phyloP scores from a whole-genome alignment of 495 filamentous ascomycete genomes.

The Lentithecium fluviatile region DNA sequence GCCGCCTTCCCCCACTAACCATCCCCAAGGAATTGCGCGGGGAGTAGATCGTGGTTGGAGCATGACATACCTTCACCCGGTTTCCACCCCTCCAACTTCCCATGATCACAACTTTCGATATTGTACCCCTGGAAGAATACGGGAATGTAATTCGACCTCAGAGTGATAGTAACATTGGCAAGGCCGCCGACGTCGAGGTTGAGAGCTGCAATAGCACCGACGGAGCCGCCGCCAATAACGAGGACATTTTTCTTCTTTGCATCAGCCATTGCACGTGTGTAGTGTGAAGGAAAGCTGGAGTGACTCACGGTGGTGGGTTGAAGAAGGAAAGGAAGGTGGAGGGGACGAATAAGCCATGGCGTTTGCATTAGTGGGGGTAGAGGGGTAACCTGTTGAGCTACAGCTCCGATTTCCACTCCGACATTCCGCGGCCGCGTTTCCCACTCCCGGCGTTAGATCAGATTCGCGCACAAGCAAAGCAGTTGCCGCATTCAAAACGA shows the following conservation, averaged over 20 bases:
- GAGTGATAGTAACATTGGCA: constrained; percentile 36
- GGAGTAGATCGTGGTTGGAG: no score
- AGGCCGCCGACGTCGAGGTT: constrained; percentile 38
- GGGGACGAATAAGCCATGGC: not conserved
- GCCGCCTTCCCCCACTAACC: no score
- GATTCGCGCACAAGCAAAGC: no score
- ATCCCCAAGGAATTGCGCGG: no score
- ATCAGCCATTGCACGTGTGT: constrained; percentile 21
- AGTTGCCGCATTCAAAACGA: not conserved
- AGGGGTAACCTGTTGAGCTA: not conserved
- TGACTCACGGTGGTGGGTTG: constrained; percentile 9
- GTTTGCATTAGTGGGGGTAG: constrained; percentile 2
- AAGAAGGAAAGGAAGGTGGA: constrained; percentile 1
- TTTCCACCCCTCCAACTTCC: constrained; percentile 34
- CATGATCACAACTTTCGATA: constrained; percentile 42
- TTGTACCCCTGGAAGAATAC: constrained; percentile 37
- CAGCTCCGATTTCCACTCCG: not conserved
- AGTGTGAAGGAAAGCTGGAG: not conserved
- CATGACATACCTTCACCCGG: constrained; percentile 26
- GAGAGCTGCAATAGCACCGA: constrained; percentile 41
- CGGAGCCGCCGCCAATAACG: constrained; percentile 37
- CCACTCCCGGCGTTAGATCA: not conserved
- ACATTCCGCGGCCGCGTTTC: not conserved
- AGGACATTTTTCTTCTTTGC: constrained; percentile 36
- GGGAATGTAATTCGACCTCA: constrained; percentile 40